A percentile compares a stretch with the other conserved stretches of the same genome.
These are phyloP conservation scores for Pugionium dolabratum DNA, from an alignment of 345 rosid genomes.

Conservation along the genomic window DNA sequence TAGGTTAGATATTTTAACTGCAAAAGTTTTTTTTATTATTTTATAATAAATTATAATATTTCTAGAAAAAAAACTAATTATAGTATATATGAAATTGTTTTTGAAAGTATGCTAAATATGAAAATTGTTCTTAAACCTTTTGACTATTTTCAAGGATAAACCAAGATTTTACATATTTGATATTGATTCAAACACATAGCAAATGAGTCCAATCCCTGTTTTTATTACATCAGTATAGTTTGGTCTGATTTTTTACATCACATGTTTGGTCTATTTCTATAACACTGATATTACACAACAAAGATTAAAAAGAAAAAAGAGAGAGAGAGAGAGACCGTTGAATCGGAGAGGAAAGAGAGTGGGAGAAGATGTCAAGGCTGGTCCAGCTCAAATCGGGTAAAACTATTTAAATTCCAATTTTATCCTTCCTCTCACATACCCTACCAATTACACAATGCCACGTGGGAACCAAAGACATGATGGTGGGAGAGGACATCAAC, in stretches of 20 bases:
- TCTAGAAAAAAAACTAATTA: no score
- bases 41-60: no score
- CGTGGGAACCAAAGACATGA: conserved; percentile 32
- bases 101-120: no score
- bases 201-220: no score
- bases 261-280: conserved; percentile 4
- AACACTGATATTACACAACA: conserved; percentile 4
- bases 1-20: no score
- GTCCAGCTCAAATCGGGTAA: conserved; percentile 52
- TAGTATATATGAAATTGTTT: no score
- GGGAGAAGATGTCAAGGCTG: conserved; percentile 39
- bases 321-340: conserved; percentile 20
- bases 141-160: no score
- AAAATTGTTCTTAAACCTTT: no score
- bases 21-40: no score
- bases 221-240: conserved; percentile 24
- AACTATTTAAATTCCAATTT: conserved; percentile 14
- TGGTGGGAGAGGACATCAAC: conserved; percentile 42
- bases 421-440: conserved; percentile 31
- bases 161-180: no score
- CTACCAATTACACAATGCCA: conserved; percentile 38
- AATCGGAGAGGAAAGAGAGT: conserved; percentile 32
- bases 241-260: not conserved
- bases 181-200: no score
- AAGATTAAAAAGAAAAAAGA: not conserved